A percentile compares a stretch with the other conserved stretches of the same genome.
These are phyloP conservation scores for Nicotiana sylvestris DNA, from an alignment of 257 asterid species.

Conservation along the genomic window DNA sequence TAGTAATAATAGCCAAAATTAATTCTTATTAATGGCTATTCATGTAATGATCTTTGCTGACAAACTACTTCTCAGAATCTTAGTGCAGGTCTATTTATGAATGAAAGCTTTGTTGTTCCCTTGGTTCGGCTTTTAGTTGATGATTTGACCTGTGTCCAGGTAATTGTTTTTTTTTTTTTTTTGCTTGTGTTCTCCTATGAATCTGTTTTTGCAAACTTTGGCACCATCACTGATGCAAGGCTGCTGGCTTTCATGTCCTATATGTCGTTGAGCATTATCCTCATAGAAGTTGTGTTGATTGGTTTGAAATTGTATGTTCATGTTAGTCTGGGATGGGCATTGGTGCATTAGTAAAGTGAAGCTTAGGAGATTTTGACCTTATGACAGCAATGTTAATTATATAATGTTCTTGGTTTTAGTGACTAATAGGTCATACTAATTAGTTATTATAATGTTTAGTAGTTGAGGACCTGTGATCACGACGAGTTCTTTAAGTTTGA, in stretches of 20 bases:
- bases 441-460: slow-evolving; percentile 2
- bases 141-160: slow-evolving; percentile 64
- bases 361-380: background rate
- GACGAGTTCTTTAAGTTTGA: background rate
- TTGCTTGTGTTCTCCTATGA: background rate
- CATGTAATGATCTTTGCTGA: slow-evolving; percentile 28
- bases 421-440: background rate
- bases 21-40: slow-evolving; percentile 9
- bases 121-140: slow-evolving; percentile 74
- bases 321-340: background rate
- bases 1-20: slow-evolving; percentile 10
- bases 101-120: slow-evolving; percentile 49
- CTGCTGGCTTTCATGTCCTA: background rate
- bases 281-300: background rate
- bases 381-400: background rate
- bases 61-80: slow-evolving; percentile 49
- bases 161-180: slow-evolving; percentile 20
- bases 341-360: background rate
- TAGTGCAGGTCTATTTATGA: slow-evolving; percentile 82
- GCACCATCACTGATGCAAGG: background rate
- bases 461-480: background rate
- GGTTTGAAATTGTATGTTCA: background rate
- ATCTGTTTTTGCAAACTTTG: slow-evolving; percentile 4
- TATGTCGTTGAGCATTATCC: background rate
- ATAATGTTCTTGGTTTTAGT: background rate